Conservation (phyloP, 1,284 basidiomycete genomes). For the Chiua sp. region DNA sequence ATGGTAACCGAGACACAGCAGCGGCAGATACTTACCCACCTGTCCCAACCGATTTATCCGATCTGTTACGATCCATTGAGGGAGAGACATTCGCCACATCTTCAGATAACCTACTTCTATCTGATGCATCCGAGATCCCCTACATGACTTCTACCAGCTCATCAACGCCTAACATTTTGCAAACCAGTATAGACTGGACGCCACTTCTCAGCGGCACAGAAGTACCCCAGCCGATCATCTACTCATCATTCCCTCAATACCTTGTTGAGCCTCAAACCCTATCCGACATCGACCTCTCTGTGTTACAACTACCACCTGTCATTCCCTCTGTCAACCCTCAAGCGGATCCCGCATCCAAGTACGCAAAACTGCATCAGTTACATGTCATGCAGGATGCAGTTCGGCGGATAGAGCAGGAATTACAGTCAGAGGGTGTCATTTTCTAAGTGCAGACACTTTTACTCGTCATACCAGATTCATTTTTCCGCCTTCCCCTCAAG, state of each 20-base stretch:
- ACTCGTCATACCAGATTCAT: background rate
- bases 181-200: slow-evolving; percentile 21
- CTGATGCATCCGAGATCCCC: background rate
- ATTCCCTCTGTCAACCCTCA: background rate
- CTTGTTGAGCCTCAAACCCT: slow-evolving; percentile 7
- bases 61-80: slow-evolving; percentile 21
- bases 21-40: background rate
- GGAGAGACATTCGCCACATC: background rate
- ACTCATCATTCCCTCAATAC: slow-evolving; percentile 8
- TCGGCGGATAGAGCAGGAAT: slow-evolving; percentile 31
- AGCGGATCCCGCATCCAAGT: slow-evolving; percentile 10
- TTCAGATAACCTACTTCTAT: background rate
- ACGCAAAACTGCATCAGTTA: slow-evolving; percentile 24
- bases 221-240: slow-evolving; percentile 1
- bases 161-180: slow-evolving; percentile 1
- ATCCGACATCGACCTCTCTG: slow-evolving; percentile 31
- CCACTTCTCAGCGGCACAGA: slow-evolving; percentile 17
- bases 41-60: background rate
- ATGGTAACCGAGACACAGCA: background rate
- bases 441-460: slow-evolving; percentile 6
- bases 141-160: background rate
- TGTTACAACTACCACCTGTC: slow-evolving; percentile 27
- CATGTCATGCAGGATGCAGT: slow-evolving; percentile 35
- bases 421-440: slow-evolving; percentile 30
- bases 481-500: background rate